Base-by-base conservation (phyloP, 768 basidiomycete species). In the Panaeolus cyanescens region DNA sequence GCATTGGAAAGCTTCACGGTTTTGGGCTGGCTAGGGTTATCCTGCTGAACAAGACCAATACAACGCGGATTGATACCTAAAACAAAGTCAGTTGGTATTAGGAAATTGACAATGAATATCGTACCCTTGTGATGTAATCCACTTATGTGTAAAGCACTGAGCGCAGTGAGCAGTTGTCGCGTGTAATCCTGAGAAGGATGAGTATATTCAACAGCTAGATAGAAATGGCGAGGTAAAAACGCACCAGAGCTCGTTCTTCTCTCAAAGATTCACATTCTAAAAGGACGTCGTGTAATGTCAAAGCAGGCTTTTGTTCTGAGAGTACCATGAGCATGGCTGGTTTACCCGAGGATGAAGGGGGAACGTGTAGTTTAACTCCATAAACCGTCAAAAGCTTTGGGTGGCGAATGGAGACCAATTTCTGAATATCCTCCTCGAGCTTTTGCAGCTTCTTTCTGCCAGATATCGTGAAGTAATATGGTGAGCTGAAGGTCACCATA, bases 211-310 rank as follows among this genome's bases (percentile, higher is more conserved):
- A 64, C 80, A 59, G 32, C 17, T 57, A 64, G 31, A 22, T 22
- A 13, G n/a, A n/a, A n/a, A n/a, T n/a, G n/a, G n/a, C n/a, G n/a
- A n/a, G 42, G 15, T 28, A 28, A 56, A 60, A 17, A 69, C 85
- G 56, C 64, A 93, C 91, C 37, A 82, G 80, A 17, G 88, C 89
- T 25, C 90, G 80, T 34, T 88, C 87, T 69, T 91, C 86, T 54
- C 86, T 83, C n/a, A 95, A 74, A n/a, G 77, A 80, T 32, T 90
- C 87, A 56, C 85, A 88, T 66, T 92, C 89, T 62, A 89, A 85
- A n/a, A 95, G 75, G 5, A 95, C 83, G 61, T 93, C 90, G 40
- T 85, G 79, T 30, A 95, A 71, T 0, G 85, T 88, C 60, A 91
- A 74, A 0, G 85, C 72, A 0, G 91, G 90, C 0, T 81, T 78